Base-by-base conservation (phyloP, 257 asterid species). In the Anisodus acutangulus region DNA sequence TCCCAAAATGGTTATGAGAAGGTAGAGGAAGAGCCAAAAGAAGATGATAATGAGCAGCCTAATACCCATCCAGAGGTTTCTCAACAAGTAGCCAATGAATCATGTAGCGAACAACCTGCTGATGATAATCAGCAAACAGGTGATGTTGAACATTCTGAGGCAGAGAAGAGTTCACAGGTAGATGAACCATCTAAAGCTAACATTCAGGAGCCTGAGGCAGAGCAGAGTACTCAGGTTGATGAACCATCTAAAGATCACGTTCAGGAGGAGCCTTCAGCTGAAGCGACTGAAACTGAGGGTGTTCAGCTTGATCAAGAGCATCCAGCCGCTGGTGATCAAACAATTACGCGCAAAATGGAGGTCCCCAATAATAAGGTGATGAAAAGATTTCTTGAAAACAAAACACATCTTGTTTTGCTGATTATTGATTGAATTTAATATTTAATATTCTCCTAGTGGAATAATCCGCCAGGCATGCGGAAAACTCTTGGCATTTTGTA, bases 341-440 rank as follows among this genome's bases (percentile, higher is more conserved):
- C 93, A 63, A 85, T 89, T 79, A 88, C 98, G n/a, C 95, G 93
- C 87, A 94, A 91, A 90, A 94, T 96, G 89, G 98, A 92, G 85
- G 99, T 96, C 82, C 97, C 99, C 3, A 96, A 91, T 88, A 95
- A 92, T 84, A 96, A 93, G 98, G 99, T 96, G 79, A 83, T 45
- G 64, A 49, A 57, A 43, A 64, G 3, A 57, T 43, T 76, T 70
- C 8, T 83, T 12, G 70, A 22, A 49, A 74, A 49, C 39, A 5
- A 8, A 16, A 39, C 66, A 45, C 13, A 55, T 58, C 83, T 70
- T 66, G 8, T 78, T 15, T 71, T 60, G 37, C 45, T 41, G 1
- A 45, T 26, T 55, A 45, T 16, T 22, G 70, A 62, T 41, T 54
- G 68, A 72, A 84, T 55, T 13, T 10, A 41, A 13, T 55, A 55